These are phyloP conservation scores for Dimocarpus longan DNA, from an alignment of 345 rosid species.

Conservation along the genomic window DNA sequence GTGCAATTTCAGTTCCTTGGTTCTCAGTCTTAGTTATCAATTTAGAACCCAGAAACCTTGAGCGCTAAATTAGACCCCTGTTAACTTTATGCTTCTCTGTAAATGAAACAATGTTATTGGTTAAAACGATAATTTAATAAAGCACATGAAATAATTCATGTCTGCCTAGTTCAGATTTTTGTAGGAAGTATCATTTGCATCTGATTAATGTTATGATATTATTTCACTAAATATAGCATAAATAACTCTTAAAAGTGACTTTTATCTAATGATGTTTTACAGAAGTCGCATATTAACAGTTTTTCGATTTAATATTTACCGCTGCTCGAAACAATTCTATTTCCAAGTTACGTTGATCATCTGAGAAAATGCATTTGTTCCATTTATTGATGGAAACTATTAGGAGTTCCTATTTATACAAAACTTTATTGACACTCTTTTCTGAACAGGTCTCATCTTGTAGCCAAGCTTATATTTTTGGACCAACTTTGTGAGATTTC, in stretches of 20 bases:
- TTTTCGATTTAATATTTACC: neutral
- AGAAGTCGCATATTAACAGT: neutral
- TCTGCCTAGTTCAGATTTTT: too few species aligned
- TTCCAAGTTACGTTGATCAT: neutral
- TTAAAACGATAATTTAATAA: too few species aligned
- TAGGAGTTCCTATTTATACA: neutral
- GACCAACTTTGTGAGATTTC: constrained; percentile 97
- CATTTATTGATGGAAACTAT: neutral
- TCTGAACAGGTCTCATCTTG: constrained; percentile 79
- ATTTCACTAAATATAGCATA: neutral
- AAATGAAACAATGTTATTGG: too few species aligned
- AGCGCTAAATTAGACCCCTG: neutral
- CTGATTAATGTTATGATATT: neutral
- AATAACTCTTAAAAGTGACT: too few species aligned
- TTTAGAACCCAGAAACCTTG: neutral
- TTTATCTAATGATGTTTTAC: neutral
- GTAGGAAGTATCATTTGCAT: neutral
- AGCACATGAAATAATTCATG: too few species aligned
- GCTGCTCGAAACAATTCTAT: neutral
- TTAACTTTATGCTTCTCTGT: too few species aligned
- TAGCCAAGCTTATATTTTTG: constrained; percentile 89
- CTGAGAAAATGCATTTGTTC: neutral
- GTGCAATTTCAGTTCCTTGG: too few species aligned
- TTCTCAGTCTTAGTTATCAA: too few species aligned
- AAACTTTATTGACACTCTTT: neutral